Evolutionary conservation across 2,329 filamentous ascomycete genomes (phyloP).

Genomic region (Phialemonium atrogriseum): DNA sequence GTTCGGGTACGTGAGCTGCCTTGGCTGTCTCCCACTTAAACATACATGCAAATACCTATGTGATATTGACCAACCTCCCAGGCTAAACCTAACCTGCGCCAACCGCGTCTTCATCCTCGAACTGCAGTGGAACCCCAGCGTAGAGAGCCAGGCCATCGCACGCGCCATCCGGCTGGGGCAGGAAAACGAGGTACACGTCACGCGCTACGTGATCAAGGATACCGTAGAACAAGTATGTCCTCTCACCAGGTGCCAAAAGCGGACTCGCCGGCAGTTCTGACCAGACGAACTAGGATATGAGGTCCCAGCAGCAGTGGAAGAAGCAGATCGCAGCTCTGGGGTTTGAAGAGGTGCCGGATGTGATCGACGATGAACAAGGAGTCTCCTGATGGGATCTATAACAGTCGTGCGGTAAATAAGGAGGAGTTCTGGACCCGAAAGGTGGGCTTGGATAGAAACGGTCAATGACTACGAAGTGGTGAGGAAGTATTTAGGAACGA

Average conservation of each 20-base stretch:
- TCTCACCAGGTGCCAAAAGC: neutral
- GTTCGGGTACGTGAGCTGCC: slow-evolving; percentile 31
- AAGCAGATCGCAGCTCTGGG: slow-evolving; percentile 1
- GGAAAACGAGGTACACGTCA: slow-evolving; percentile 23
- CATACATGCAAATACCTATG: too few relatives aligned
- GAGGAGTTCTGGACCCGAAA: too few relatives aligned
- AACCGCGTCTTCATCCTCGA: slow-evolving; percentile 43
- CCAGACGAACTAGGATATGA: neutral
- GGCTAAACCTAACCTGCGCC: slow-evolving; percentile 38
- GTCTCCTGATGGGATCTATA: too few relatives aligned
- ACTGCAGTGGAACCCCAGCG: slow-evolving; percentile 45
- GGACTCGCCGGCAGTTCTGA: neutral
- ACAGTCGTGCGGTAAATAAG: too few relatives aligned
- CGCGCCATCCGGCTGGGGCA: slow-evolving; percentile 40
- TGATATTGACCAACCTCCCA: slow-evolving; percentile 8
- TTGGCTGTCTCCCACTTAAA: neutral
- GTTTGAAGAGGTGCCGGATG: too few relatives aligned
- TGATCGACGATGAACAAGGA: too few relatives aligned
- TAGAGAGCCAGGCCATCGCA: slow-evolving; percentile 43
- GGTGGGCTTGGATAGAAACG: too few relatives aligned
- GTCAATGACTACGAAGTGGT: too few relatives aligned
- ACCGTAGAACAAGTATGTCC: neutral
- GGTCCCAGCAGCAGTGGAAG: neutral
- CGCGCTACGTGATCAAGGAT: slow-evolving; percentile 1
- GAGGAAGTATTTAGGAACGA: too few relatives aligned